Evolutionary conservation across 805 yeast genomes (phyloP).

Genomic region (Starmerella floris): DNA sequence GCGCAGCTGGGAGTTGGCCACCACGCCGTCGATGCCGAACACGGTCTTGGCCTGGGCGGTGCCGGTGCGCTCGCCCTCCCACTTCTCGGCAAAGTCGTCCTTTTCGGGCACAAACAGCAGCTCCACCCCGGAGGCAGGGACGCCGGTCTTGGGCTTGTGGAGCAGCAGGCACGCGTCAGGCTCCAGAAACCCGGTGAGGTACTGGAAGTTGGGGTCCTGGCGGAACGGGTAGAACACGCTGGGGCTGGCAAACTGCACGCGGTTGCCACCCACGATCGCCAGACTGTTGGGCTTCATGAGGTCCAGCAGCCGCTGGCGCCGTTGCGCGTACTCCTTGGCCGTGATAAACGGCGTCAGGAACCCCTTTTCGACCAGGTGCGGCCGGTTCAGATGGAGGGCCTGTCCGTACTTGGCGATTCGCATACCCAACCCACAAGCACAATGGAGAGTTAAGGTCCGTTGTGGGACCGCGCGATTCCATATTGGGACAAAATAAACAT

Average conservation of each 20-base stretch:
- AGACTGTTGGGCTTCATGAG: constrained; percentile 49
- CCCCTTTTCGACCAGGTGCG: constrained; percentile 58
- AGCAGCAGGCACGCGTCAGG: constrained; percentile 58
- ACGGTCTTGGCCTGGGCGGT: constrained; percentile 64
- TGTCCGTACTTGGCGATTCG: constrained; percentile 42
- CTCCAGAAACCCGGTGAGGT: constrained; percentile 85
- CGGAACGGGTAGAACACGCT: constrained; percentile 85
- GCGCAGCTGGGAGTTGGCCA: constrained; percentile 21
- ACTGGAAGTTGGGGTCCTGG: constrained; percentile 78
- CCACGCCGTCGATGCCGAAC: constrained; percentile 75
- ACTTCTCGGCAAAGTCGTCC: constrained; percentile 62
- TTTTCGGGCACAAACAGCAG: constrained; percentile 81
- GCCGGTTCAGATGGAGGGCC: constrained; percentile 75
- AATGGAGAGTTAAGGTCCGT: too few relatives aligned
- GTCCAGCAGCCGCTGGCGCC: constrained; percentile 49
- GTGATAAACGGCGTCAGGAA: constrained; percentile 79
- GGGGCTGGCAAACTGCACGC: constrained; percentile 70
- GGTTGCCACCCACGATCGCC: constrained; percentile 62
- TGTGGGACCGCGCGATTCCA: too few relatives aligned
- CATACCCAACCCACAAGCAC: constrained; percentile 2
- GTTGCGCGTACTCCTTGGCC: constrained; percentile 63
- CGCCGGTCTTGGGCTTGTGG: constrained; percentile 35
- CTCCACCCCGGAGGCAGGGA: constrained; percentile 31
- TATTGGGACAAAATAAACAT: too few relatives aligned
- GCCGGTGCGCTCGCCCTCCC: constrained; percentile 95